Conservation (phyloP, 768 basidiomycete genomes). For the Naganishia onofrii region DNA sequence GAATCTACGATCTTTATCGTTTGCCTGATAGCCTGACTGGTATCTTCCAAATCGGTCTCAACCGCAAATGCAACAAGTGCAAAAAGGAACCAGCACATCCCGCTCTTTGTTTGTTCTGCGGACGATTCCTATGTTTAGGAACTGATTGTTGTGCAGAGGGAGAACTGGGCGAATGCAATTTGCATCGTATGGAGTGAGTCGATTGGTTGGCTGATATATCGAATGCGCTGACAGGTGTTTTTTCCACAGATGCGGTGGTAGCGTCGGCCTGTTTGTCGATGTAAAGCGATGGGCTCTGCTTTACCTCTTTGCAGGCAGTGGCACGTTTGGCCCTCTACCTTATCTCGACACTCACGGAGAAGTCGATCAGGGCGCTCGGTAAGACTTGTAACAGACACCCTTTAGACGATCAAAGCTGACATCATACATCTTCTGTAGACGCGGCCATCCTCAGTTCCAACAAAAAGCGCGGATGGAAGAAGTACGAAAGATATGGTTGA, state of each 20-base stretch:
- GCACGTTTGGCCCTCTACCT: slow-evolving; percentile 82
- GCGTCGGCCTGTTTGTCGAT: slow-evolving; percentile 82
- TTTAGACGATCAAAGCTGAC: background rate
- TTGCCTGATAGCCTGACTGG: slow-evolving; percentile 80
- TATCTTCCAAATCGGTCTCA: slow-evolving; percentile 72
- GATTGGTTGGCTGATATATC: background rate
- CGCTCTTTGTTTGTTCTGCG: slow-evolving; percentile 89
- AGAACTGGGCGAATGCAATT: slow-evolving; percentile 84
- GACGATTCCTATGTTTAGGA: slow-evolving; percentile 79
- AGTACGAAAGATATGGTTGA: slow-evolving; percentile 82
- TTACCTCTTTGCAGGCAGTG: slow-evolving; percentile 81
- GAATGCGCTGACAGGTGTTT: background rate
- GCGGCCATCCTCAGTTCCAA: slow-evolving; percentile 82
- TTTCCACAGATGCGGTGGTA: slow-evolving; percentile 74
- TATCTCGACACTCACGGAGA: slow-evolving; percentile 95
- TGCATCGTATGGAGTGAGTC: slow-evolving; percentile 88
- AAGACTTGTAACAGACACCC: slow-evolving; percentile 21
- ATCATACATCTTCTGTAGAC: slow-evolving; percentile 55
- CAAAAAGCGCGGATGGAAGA: slow-evolving; percentile 87
- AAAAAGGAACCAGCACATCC: slow-evolving; percentile 75
- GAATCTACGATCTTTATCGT: slow-evolving; percentile 73
- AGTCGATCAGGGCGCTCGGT: slow-evolving; percentile 88
- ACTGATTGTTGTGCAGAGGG: slow-evolving; percentile 80
- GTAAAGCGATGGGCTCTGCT: slow-evolving; percentile 87
- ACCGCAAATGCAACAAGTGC: slow-evolving; percentile 71